phyloP scores from a whole-genome alignment of 176 grass and related monocot species.

The Sorghum bicolor region Sorghum_bicolor_NCBIv3 NC_012871.2:3037001-3037500 shows the following conservation, averaged over 20 bases:
- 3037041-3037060: too few relatives aligned
- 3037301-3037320: constrained; percentile 37
- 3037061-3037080: neutral
- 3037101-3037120: neutral
- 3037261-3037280: constrained; percentile 54
- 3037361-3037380: neutral
- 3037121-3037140: too few relatives aligned
- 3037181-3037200: constrained; percentile 39
- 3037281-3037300: constrained; percentile 53
- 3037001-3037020: too few relatives aligned
- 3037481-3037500: constrained; percentile 52
- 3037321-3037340: neutral
- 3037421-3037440: neutral
- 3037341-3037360: neutral
- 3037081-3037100: neutral
- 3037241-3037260: constrained; percentile 44
- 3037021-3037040: too few relatives aligned
- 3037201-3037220: constrained; percentile 46
- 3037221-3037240: constrained; percentile 15
- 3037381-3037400: neutral
- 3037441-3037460: constrained; percentile 38
- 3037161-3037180: neutral
- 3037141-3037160: neutral
- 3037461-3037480: constrained; percentile 46
- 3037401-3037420: neutral